These are phyloP conservation scores for Sambucus nigra DNA, from an alignment of 129 eudicot genomes.

Conservation along the genomic window DNA sequence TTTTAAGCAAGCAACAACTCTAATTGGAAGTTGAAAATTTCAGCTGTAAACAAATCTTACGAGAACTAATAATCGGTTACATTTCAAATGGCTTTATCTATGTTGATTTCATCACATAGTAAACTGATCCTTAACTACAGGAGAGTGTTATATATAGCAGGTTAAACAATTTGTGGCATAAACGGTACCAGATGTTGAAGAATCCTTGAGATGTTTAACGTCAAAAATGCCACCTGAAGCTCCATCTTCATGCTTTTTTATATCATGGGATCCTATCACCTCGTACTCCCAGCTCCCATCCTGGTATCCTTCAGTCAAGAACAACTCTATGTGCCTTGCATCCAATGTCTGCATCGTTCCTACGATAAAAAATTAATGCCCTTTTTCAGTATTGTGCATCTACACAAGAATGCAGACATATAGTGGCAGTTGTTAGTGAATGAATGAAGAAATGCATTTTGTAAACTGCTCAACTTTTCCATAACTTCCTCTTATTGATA, in stretches of 20 bases:
- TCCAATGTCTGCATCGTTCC: constrained; percentile 97
- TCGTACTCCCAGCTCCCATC: constrained; percentile 82
- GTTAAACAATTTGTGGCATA: neutral
- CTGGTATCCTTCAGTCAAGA: constrained; percentile 48
- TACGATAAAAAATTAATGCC: constrained; percentile 20
- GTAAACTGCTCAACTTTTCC: too few relatives aligned
- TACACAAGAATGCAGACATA: too few relatives aligned
- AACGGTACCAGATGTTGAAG: constrained; percentile 59
- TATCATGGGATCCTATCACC: constrained; percentile 48
- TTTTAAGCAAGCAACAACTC: too few relatives aligned
- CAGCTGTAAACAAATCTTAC: too few relatives aligned
- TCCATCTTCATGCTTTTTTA: constrained; percentile 45
- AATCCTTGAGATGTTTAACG: constrained; percentile 55
- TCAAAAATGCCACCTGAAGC: constrained; percentile 84
- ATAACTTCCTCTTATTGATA: too few relatives aligned
- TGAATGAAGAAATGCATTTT: too few relatives aligned
- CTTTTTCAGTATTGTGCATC: neutral
- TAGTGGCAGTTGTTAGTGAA: too few relatives aligned
- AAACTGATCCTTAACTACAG: neutral
- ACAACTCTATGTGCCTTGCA: constrained; percentile 87
- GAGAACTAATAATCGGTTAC: neutral
- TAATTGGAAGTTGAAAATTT: too few relatives aligned
- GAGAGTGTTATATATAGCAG: neutral
- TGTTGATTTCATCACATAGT: neutral
- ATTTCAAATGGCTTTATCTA: neutral